These are phyloP conservation scores for Athelia sp. DNA, from an alignment of 1,284 basidiomycete species.

Conservation along the genomic window DNA sequence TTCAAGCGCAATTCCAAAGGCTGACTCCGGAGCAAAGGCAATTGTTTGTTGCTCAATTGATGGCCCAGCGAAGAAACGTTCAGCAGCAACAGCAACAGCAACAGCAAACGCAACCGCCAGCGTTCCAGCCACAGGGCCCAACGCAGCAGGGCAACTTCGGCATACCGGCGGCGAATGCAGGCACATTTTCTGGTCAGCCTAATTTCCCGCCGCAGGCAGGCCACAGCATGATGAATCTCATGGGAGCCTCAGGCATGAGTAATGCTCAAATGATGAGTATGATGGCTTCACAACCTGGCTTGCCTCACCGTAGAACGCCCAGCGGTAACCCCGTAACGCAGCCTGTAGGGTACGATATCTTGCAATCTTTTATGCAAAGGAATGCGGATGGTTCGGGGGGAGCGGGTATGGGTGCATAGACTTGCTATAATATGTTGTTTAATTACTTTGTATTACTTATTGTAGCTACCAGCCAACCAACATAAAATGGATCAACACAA, in stretches of 20 bases:
- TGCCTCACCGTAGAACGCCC: slow-evolving; percentile 12
- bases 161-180: not conserved
- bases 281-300: slow-evolving; percentile 16
- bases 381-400: slow-evolving; percentile 30
- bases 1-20: slow-evolving; percentile 18
- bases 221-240: not conserved
- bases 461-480: not conserved
- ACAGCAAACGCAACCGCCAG: slow-evolving; percentile 13
- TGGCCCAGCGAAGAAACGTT: slow-evolving; percentile 18
- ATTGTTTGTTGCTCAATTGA: slow-evolving; percentile 8
- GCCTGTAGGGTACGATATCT: slow-evolving; percentile 39
- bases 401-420: slow-evolving; percentile 1
- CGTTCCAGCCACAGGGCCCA: slow-evolving; percentile 5
- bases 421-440: slow-evolving; percentile 4
- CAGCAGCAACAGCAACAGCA: slow-evolving; percentile 20
- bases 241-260: not conserved
- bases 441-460: not conserved
- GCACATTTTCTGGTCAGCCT: too few relatives aligned
- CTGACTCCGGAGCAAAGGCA: slow-evolving; percentile 22
- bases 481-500: too few relatives aligned
- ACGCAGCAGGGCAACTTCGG: not conserved
- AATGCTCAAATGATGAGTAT: slow-evolving; percentile 3
- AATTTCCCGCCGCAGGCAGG: too few relatives aligned
- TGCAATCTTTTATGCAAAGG: slow-evolving; percentile 61
- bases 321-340: slow-evolving; percentile 15